Percentiles rank a stretch among this genome's conserved stretches.
Conservation (phyloP, 2,329 filamentous ascomycete species). For the Mollisiaceae sp. region DNA sequence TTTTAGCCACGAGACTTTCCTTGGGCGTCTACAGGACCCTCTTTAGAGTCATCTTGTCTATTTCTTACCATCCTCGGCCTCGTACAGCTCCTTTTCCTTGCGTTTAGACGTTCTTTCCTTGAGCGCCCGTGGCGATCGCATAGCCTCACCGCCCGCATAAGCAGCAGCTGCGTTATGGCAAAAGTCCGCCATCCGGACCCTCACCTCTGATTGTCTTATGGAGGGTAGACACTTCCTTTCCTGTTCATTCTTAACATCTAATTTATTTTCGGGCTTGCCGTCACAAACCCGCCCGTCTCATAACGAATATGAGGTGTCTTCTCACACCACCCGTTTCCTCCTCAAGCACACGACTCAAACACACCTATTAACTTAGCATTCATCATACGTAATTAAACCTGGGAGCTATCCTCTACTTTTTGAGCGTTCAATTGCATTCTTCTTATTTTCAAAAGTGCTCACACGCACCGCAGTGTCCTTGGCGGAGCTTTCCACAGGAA, state of each 20-base stretch:
- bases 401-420: background rate
- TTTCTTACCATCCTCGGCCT: background rate
- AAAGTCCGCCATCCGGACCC: background rate
- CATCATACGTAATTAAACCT: background rate
- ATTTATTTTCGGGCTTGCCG: background rate
- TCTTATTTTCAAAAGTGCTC: background rate
- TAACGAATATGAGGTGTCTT: slow-evolving; percentile 1
- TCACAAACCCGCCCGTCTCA: background rate
- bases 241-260: background rate
- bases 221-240: background rate
- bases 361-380: background rate
- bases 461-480: background rate
- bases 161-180: background rate
- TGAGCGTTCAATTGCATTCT: background rate
- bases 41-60: background rate
- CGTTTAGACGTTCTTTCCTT: background rate
- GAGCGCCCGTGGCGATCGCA: slow-evolving; percentile 1
- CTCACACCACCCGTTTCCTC: slow-evolving; percentile 4
- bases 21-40: background rate
- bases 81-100: background rate
- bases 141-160: slow-evolving; percentile 3
- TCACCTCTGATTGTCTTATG: background rate
- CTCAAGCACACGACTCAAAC: slow-evolving; percentile 2
- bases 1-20: background rate
- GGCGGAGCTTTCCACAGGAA: background rate